phyloP scores from a whole-genome alignment of 805 yeast genomes.

The Ogataea trehalophila region DNA sequence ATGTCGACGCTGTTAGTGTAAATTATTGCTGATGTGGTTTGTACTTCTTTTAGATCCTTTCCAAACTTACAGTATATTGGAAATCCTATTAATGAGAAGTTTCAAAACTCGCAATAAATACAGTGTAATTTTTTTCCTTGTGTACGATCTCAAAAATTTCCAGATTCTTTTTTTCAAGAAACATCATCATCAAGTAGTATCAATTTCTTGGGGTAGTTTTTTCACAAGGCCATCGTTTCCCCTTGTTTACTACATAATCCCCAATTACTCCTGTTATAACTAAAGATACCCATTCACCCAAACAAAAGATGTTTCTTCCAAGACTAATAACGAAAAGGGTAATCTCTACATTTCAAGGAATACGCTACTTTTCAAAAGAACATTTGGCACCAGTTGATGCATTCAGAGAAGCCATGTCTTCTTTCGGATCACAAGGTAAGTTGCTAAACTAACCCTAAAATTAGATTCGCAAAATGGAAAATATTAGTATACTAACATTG shows the following conservation, averaged over 20 bases:
- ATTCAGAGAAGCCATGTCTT: slow-evolving; percentile 32
- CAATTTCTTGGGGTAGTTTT: too few relatives aligned
- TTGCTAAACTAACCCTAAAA: neutral
- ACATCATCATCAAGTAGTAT: too few relatives aligned
- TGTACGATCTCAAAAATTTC: too few relatives aligned
- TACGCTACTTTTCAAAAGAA: slow-evolving; percentile 10
- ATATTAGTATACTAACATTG: slow-evolving; percentile 36
- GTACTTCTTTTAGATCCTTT: neutral
- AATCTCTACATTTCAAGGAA: neutral
- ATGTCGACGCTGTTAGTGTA: neutral
- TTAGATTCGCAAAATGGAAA: slow-evolving; percentile 14
- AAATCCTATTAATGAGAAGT: too few relatives aligned
- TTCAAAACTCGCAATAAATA: too few relatives aligned
- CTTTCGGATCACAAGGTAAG: slow-evolving; percentile 33
- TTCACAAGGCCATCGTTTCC: too few relatives aligned
- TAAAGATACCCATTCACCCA: too few relatives aligned
- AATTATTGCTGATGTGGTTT: neutral
- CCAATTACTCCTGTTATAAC: too few relatives aligned
- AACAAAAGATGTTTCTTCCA: neutral
- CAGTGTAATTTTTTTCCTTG: too few relatives aligned
- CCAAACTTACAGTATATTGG: neutral
- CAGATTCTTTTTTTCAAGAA: too few relatives aligned
- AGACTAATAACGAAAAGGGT: neutral
- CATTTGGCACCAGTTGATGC: slow-evolving; percentile 22
- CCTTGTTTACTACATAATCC: too few relatives aligned